phyloP scores from a whole-genome alignment of 1,284 basidiomycete species.

The Lentinula novae-zelandiae region DNA sequence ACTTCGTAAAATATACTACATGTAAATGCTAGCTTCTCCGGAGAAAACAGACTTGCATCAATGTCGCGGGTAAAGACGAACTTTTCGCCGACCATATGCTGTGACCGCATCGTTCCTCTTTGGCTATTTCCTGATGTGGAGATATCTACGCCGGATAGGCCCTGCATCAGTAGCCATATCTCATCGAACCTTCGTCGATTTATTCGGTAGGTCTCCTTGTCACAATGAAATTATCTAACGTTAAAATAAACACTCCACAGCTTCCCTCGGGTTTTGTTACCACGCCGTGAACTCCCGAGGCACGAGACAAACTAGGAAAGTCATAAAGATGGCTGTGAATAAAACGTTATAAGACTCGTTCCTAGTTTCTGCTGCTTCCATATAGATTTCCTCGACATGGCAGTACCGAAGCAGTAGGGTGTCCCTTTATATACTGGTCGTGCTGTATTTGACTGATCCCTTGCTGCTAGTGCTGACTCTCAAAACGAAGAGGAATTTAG shows the following conservation, averaged over 20 bases:
- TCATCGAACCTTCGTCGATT: background rate
- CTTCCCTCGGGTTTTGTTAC: conserved; percentile 11
- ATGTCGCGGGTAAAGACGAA: conserved; percentile 5
- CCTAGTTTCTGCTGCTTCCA: conserved; percentile 9
- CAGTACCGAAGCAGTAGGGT: conserved; percentile 4
- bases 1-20: background rate
- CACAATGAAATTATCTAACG: conserved; percentile 12
- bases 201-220: conserved; percentile 12
- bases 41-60: background rate
- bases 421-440: conserved; percentile 5
- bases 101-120: background rate
- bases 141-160: background rate
- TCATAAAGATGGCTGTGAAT: conserved; percentile 14
- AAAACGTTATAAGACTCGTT: conserved; percentile 12
- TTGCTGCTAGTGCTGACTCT: conserved; percentile 1
- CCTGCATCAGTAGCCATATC: background rate
- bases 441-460: background rate
- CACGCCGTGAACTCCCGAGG: conserved; percentile 15
- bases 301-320: conserved; percentile 13
- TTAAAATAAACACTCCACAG: conserved; percentile 16
- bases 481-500: background rate
- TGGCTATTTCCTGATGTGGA: background rate
- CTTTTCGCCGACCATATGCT: conserved; percentile 4
- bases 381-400: conserved; percentile 9
- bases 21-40: background rate